Evolutionary conservation across 768 basidiomycete species (phyloP), one percentile per base, ranked within the genome.

Genomic region (Phylloporus arenicola): DNA sequence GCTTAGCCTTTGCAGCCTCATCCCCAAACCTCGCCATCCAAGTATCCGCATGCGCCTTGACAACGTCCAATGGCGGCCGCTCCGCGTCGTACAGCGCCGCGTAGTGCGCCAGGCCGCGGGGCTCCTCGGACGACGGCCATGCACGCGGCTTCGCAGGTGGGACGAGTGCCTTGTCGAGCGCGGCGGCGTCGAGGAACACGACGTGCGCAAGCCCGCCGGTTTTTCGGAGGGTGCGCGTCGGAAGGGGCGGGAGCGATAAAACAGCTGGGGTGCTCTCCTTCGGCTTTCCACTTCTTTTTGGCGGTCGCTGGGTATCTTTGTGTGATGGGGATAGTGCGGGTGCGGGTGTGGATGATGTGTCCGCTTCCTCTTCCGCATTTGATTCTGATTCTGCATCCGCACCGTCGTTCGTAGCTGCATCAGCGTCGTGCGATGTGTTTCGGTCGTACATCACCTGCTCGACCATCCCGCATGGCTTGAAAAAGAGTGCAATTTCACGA

Each of bases 31-130:
- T 71, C 29, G 78, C 82, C 67, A 95, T 83, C 24, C 79, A 80
- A 3, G 83, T 80, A 64, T 94, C 89, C 0, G 89, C 90, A 55
- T 90, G 89, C n/a, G 74, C 77, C 47, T 81, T 83, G 38, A 94
- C 79, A 27, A 72, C 63, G 51, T 85, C 82, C 6, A 95, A 75
- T 6, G 88, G 79, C 1, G 92, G 92, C 10, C 92, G 81, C n/a
- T 81, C 69, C 0, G 84, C 65, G 2, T 76, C 71, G 63, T 92
- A 83, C 11, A 79, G 71, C 1, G 80, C 68, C 3, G 70, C 57
- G 62, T 94, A 95, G 67, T 90, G 91, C 0, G 77, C 69, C 1
- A 94, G 70, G 2, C 93, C 92, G 1, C 70, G 74, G 0, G 86
- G 83, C 29, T 82, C 76, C 42, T 80, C 78, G 4, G 74, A 61